Evolutionary conservation across 2,329 filamentous ascomycete species (phyloP), one percentile per base, ranked within the genome.

Genomic region (Blastomyces gilchristii): DNA sequence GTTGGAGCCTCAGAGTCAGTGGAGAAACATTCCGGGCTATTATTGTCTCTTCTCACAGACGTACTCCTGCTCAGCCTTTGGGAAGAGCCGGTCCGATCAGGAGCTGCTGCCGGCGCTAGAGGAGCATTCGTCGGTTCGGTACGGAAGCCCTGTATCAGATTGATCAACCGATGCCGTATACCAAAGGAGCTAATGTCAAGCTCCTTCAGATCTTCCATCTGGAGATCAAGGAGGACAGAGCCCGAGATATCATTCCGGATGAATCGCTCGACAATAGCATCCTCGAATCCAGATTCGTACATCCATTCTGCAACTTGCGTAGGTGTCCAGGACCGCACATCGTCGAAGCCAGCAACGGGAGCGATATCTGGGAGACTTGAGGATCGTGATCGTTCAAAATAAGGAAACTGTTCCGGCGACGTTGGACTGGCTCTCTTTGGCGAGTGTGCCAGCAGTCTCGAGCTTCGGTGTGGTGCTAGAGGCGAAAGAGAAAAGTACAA

Each of bases 191-290:
- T 75, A 56, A 87, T 86, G 60, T 82, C 83, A 14, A 87, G 76
- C 69, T 87, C 85, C 69, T 85, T 86, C 43, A 87, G 75, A 65
- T 87, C 92, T 67, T 96, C 91, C 68, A 93, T 92, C 72, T 96
- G 91, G 53, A 99, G 79, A n/a, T 93, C 91, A 61, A 96, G 86
- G 25, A 97, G 79, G 63, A 97, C 90, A 4, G 86, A 82, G 16
- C 93, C 93, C 34, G 88, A 91, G 74, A 99, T 97, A 72, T 99
- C 93, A 74, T 99, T 95, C 70, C 88, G 84, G 65, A 92, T 83
- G 71, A 99, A 97, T 69, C 88, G 90, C 70, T 95, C 87, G 12
- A 94, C 87, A 60, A 93, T 82, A 7, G 82, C 78, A 60, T 85
- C 78, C 73, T 96, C 92, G 72, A 96, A 86, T 68, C 90, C 91